Evolutionary conservation across 192 early-diverging fungal species (phyloP), one percentile per base, ranked within the genome.

Genomic region (Linnemannia elongata): DNA sequence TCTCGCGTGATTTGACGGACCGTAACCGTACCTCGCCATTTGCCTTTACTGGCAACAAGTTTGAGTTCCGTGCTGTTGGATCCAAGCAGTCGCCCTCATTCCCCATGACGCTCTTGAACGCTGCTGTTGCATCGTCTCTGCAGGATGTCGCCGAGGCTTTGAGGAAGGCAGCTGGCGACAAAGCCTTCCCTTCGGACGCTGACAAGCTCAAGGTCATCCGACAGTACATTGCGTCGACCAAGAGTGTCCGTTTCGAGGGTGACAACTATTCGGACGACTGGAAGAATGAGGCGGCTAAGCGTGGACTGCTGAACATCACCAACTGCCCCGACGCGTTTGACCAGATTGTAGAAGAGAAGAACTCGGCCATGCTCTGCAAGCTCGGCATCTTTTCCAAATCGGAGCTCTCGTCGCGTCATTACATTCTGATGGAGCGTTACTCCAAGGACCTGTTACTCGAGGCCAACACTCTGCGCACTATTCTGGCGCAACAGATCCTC

Each of bases 21-120:
- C 96, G 98, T 90, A 99, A 99, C 95, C 96, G 97, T 86, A 99
- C 98, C 24, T 98, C 97, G 60, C 97, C 98, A 45, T 98, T 99
- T 81, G 98, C 98, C 60, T 99, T 99, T 88, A 99, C 98, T 69
- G 98, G 98, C 57, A 99, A 99, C 95, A 99, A 99, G 94, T 99
- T 99, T 85, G 98, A 99, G 93, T 99, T 98, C 97, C 96, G 97
- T 86, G 97, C 98, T 54, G 97, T 98, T 27, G 98, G 98, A 68
- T 97, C 98, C 77, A 98, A 98, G 91, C 97, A 98, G 91, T 97
- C 97, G 42, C 96, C 97, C 27, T 98, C 98, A 45, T 98, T 98
- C 94, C 97, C 98, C 22, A 93, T 97, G 60, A 96, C 97, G 0
- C 87, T 99, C 74, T 90, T 98, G 70, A 99, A 98, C 92, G 91